Conservation (phyloP, 108 stramenopile genomes). For the Asterionellopsis glacialis region DNA sequence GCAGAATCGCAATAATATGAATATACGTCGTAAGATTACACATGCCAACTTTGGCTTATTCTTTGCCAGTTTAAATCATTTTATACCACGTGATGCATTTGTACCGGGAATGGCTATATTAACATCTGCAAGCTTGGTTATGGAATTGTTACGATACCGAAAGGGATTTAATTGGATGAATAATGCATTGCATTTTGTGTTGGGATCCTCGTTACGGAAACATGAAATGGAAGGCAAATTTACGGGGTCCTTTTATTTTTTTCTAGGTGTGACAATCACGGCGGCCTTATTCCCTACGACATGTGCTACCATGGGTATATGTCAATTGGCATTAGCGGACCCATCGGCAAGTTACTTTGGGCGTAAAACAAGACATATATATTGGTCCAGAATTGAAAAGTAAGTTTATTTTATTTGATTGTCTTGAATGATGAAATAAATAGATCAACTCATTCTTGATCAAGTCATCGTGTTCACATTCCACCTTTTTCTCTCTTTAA, state of each 20-base stretch:
- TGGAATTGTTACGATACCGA: slow-evolving; percentile 72
- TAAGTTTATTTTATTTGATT: slow-evolving; percentile 7
- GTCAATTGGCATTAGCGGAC: slow-evolving; percentile 80
- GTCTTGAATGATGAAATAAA: no score
- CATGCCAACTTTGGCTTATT: slow-evolving; percentile 72
- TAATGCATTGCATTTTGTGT: slow-evolving; percentile 38
- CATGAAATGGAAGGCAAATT: slow-evolving; percentile 89
- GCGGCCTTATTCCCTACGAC: slow-evolving; percentile 52
- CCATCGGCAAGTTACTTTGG: slow-evolving; percentile 79
- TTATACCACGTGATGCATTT: slow-evolving; percentile 56
- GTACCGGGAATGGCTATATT: slow-evolving; percentile 50
- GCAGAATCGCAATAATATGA: slow-evolving; percentile 68
- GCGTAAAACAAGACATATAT: slow-evolving; percentile 64
- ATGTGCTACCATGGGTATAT: slow-evolving; percentile 68
- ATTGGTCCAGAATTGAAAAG: slow-evolving; percentile 77
- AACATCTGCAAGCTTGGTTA: slow-evolving; percentile 32
- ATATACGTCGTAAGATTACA: slow-evolving; percentile 69
- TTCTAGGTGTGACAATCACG: slow-evolving; percentile 66
- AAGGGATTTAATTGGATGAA: slow-evolving; percentile 85
- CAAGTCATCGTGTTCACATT: slow-evolving; percentile 1
- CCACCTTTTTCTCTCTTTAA: no score
- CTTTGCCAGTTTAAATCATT: slow-evolving; percentile 70
- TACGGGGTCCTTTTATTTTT: slow-evolving; percentile 82
- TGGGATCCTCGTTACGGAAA: slow-evolving; percentile 65
- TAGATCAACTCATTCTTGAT: no score